Conservation (phyloP, 441 rosid genomes). For the Oxalis stricta region DNA sequence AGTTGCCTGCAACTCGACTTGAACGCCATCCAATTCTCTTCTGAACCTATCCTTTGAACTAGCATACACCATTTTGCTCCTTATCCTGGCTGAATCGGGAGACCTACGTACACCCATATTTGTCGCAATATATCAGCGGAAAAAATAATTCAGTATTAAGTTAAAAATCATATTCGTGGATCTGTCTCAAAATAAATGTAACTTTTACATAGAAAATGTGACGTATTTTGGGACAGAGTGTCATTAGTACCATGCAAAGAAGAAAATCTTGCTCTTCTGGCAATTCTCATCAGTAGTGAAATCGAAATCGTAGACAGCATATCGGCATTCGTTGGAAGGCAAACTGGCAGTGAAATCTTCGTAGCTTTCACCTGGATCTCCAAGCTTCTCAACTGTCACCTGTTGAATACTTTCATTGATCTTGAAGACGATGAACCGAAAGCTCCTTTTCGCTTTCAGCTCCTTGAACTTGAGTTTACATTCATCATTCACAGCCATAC, state of each 20-base stretch:
- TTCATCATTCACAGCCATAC: slow-evolving; percentile 56
- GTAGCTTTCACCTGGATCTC: slow-evolving; percentile 42
- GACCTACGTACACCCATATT: slow-evolving; percentile 26
- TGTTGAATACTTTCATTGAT: slow-evolving; percentile 45
- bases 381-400: slow-evolving; percentile 46
- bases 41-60: slow-evolving; percentile 64
- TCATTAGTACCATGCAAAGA: slow-evolving; percentile 51
- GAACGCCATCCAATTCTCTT: slow-evolving; percentile 62
- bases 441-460: slow-evolving; percentile 54
- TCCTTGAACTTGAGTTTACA: slow-evolving; percentile 67
- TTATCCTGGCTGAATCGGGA: slow-evolving; percentile 44
- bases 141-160: too few species aligned
- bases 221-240: too few species aligned
- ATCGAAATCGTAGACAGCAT: slow-evolving; percentile 62
- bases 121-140: neutral
- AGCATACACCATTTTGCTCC: slow-evolving; percentile 66
- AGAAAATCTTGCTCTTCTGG: slow-evolving; percentile 73
- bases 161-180: too few species aligned
- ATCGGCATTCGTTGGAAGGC: slow-evolving; percentile 59
- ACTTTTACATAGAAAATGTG: too few species aligned
- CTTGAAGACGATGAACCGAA: slow-evolving; percentile 49
- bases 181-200: too few species aligned
- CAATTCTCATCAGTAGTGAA: slow-evolving; percentile 64
- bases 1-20: slow-evolving; percentile 66
- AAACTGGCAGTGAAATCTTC: slow-evolving; percentile 38